Evolutionary conservation across 75 land plant genomes (phyloP), one percentile per base, ranked within the genome.

Genomic region (Picea sitchensis): DNA sequence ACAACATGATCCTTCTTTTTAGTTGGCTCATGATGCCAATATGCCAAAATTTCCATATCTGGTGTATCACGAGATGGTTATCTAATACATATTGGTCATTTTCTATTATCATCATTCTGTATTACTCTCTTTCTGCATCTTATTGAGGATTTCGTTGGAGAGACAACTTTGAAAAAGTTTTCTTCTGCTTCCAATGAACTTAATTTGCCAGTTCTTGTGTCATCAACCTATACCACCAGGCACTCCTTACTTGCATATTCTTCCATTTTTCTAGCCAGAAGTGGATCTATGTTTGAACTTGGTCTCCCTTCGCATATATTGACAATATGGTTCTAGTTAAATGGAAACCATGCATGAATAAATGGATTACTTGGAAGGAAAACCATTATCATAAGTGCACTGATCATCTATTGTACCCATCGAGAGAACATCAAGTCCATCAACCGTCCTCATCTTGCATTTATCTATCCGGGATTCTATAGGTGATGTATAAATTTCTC

Each of bases 21-120:
- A 58, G 13, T 82, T 71, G 86, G 87, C 63, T 91, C 89, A 61
- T 84, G 61, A 75, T 95, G 79, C 98, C 98, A 95, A 64, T 92
- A 90, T 73, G 94, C 92, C 73, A 93, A 80, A 78, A 90, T 84
- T 31, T 90, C 88, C 61, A 95, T 88, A 77, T 95, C 98, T 87
- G 96, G 80, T 68, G 90, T 90, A 26, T 26, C 26, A 26, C 26
- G 26, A 26, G 26, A 26, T 26, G 26, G 26, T 26, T 26, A 26
- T 26, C 26, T 26, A 26, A 26, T 26, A 26, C 26, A 26, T 26
- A 26, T 26, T 26, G 26, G 26, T 26, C 26, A 26, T 26, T 26
- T 26, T 26, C 26, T 26, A 26, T 26, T 26, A 26, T 26, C 26
- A 26, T 26, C 26, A 26, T 26, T 26, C 26, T 47, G 4, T 68